A percentile compares a stretch with the other conserved stretches of the same genome.
phyloP scores from a whole-genome alignment of 2,329 filamentous ascomycete species.

The Didymellaceae sp. region DNA sequence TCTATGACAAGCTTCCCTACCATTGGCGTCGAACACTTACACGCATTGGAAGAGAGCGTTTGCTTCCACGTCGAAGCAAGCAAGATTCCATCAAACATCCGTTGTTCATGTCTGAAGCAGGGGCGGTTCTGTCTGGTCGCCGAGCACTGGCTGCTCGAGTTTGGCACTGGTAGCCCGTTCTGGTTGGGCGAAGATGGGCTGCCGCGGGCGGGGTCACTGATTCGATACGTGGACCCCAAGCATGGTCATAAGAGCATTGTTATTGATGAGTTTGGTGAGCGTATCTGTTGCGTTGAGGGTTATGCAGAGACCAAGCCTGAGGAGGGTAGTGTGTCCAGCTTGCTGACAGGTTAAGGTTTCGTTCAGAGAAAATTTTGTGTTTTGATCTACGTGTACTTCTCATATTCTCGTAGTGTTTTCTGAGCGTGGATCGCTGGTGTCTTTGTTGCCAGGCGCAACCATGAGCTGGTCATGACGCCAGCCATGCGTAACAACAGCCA shows the following conservation, averaged over 20 bases:
- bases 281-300: constrained; percentile 4
- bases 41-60: background rate
- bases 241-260: background rate
- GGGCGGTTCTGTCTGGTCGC: constrained; percentile 9
- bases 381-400: no score
- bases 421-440: no score
- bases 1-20: constrained; percentile 2
- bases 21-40: background rate
- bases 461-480: no score
- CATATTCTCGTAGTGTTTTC: no score
- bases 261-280: background rate
- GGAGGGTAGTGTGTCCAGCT: background rate
- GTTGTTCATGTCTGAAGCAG: constrained; percentile 1
- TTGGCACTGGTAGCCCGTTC: background rate
- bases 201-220: background rate
- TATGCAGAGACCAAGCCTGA: background rate
- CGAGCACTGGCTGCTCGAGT: constrained; percentile 11
- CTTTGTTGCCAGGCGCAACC: no score
- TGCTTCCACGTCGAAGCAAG: constrained; percentile 1
- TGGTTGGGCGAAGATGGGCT: constrained; percentile 1
- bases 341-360: background rate
- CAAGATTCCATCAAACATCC: background rate
- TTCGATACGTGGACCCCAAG: background rate
- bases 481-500: no score
- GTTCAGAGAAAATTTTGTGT: no score